These are phyloP conservation scores for Phytophthora sojae DNA, from an alignment of 352 stramenopile genomes.

Conservation along the genomic window DNA sequence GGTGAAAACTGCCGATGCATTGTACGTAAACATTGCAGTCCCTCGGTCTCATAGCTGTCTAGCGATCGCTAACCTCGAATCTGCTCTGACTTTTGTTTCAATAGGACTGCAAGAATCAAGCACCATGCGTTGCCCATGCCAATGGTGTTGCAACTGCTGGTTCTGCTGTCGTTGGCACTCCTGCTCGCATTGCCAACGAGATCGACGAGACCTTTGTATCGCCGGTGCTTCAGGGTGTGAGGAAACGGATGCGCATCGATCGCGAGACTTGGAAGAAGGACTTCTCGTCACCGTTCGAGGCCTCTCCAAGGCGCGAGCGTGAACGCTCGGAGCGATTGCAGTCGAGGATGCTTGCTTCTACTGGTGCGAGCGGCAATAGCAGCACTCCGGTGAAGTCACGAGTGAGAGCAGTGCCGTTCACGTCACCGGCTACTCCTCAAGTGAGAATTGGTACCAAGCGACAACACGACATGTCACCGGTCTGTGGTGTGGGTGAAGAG, in stretches of 20 bases:
- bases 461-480: constrained; percentile 29
- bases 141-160: constrained; percentile 38
- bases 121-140: constrained; percentile 48
- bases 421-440: constrained; percentile 31
- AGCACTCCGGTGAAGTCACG: constrained; percentile 25
- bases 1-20: constrained; percentile 92
- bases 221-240: constrained; percentile 57
- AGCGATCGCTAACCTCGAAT: constrained; percentile 7
- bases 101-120: constrained; percentile 87
- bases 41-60: neutral
- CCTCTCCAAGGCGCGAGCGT: constrained; percentile 57
- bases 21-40: constrained; percentile 48
- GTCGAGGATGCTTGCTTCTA: constrained; percentile 46
- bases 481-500: constrained; percentile 23
- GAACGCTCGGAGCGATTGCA: constrained; percentile 63
- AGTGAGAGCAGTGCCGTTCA: constrained; percentile 25
- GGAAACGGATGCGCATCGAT: constrained; percentile 73
- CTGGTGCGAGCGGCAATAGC: neutral
- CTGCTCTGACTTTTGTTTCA: neutral
- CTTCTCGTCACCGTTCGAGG: constrained; percentile 73
- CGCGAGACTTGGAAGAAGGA: constrained; percentile 72
- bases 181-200: constrained; percentile 38
- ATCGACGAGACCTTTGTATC: constrained; percentile 72
- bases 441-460: constrained; percentile 23
- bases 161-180: constrained; percentile 21